These are phyloP conservation scores for Gossypium gossypioides DNA, from an alignment of 441 rosid species.

Conservation along the genomic window DNA sequence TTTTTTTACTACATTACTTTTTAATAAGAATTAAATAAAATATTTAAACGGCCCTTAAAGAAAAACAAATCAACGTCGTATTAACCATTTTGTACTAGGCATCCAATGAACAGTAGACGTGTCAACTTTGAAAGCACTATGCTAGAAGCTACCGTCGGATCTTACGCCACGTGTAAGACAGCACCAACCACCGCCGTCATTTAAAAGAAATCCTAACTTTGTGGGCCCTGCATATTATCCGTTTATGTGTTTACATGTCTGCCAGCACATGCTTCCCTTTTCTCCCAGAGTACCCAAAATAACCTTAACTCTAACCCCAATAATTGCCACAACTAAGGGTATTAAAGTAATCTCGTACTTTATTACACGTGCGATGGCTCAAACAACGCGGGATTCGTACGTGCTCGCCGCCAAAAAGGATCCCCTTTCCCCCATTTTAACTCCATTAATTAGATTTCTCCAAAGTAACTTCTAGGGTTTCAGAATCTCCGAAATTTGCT, in stretches of 20 bases:
- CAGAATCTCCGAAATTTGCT: conserved; percentile 16
- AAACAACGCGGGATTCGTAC: conserved; percentile 7
- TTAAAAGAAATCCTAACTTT: not conserved
- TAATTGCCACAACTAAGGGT: not conserved
- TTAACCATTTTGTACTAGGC: not conserved
- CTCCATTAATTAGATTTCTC: not conserved
- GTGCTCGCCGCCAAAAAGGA: conserved; percentile 17
- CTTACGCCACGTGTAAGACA: conserved; percentile 20
- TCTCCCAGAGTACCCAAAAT: not conserved
- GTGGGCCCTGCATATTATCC: conserved; percentile 31
- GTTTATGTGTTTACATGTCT: conserved; percentile 16
- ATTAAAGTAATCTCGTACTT: conserved; percentile 4
- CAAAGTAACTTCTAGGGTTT: conserved; percentile 22
- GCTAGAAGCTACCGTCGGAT: conserved; percentile 1
- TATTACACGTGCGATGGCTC: conserved; percentile 8
- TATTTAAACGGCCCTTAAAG: not conserved
- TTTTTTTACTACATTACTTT: too few species aligned
- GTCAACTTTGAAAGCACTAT: conserved; percentile 4
- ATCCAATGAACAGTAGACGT: conserved; percentile 9
- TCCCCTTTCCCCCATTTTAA: not conserved
- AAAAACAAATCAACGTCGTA: not conserved
- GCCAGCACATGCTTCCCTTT: conserved; percentile 13
- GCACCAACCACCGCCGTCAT: conserved; percentile 25
- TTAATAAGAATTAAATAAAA: not conserved
- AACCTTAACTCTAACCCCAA: not conserved